Conservation (phyloP, 352 stramenopile species). For the Lagenidium sp. region DNA sequence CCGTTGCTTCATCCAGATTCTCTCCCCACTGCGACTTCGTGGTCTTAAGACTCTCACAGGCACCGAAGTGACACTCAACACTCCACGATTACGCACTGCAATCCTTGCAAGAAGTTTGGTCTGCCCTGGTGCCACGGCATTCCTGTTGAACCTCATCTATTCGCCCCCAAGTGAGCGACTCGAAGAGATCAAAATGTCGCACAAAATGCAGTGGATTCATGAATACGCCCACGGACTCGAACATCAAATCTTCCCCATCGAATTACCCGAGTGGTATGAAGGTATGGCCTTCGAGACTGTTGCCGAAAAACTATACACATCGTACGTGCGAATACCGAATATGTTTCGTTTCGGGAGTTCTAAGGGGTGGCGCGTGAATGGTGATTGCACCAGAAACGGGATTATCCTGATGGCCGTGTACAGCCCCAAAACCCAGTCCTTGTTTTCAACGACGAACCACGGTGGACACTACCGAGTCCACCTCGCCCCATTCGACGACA, state of each 20-base stretch:
- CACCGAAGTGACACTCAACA: conserved; percentile 40
- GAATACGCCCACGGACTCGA: conserved; percentile 46
- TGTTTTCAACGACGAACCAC: too few relatives aligned
- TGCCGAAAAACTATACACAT: conserved; percentile 24
- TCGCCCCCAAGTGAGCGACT: conserved; percentile 17
- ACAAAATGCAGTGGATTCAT: conserved; percentile 35
- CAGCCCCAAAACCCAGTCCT: too few relatives aligned
- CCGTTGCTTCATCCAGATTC: conserved; percentile 43
- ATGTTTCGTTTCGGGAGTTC: too few relatives aligned
- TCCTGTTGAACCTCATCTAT: conserved; percentile 56
- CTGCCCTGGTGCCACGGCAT: conserved; percentile 35
- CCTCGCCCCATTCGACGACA: too few relatives aligned
- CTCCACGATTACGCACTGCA: conserved; percentile 27
- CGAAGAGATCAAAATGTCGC: conserved; percentile 23
- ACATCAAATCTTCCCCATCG: conserved; percentile 40
- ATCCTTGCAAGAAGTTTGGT: conserved; percentile 41
- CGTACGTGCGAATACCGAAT: too few relatives aligned
- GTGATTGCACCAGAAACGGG: too few relatives aligned
- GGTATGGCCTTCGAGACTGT: conserved; percentile 28
- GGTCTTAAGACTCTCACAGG: conserved; percentile 40
- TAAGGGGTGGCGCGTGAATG: too few relatives aligned
- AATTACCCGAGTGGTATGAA: conserved; percentile 29
- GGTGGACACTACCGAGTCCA: too few relatives aligned
- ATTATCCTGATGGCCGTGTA: too few relatives aligned
- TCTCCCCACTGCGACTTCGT: conserved; percentile 30